These are phyloP conservation scores for Paspalum notatum DNA, from an alignment of 176 grass and related monocot genomes.

Conservation along the genomic window DNA sequence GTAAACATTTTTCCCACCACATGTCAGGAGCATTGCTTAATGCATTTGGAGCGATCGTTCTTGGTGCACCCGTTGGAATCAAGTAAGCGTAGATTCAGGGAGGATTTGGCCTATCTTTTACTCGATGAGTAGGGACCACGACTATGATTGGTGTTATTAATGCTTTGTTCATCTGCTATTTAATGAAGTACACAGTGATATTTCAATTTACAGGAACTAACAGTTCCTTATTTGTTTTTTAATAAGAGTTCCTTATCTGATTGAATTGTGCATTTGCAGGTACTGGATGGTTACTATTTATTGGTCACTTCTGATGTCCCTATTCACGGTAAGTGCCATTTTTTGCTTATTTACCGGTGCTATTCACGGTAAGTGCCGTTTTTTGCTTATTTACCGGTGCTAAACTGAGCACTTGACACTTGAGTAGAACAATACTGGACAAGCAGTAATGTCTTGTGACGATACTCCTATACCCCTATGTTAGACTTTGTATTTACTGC, in stretches of 20 bases:
- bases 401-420: not conserved
- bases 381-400: conserved; percentile 14
- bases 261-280: conserved; percentile 42
- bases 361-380: conserved; percentile 67
- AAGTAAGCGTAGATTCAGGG: conserved; percentile 55
- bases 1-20: not conserved
- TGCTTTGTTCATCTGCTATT: conserved; percentile 4
- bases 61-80: conserved; percentile 77
- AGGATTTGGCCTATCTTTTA: not conserved
- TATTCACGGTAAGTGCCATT: conserved; percentile 73
- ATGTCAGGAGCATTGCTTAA: conserved; percentile 79
- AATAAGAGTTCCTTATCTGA: conserved; percentile 1
- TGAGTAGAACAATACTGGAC: not conserved
- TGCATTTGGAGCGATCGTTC: conserved; percentile 93
- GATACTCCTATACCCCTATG: conserved; percentile 4
- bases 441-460: not conserved
- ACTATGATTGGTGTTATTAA: not conserved
- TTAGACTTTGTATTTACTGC: not conserved
- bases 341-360: conserved; percentile 14
- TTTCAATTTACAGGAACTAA: not conserved
- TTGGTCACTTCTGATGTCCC: conserved; percentile 88
- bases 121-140: not conserved
- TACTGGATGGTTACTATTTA: conserved; percentile 70
- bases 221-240: not conserved
- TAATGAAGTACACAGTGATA: not conserved